These are phyloP conservation scores for Diutina ranongensis DNA, from an alignment of 1,139 yeast genomes.

Conservation along the genomic window DNA sequence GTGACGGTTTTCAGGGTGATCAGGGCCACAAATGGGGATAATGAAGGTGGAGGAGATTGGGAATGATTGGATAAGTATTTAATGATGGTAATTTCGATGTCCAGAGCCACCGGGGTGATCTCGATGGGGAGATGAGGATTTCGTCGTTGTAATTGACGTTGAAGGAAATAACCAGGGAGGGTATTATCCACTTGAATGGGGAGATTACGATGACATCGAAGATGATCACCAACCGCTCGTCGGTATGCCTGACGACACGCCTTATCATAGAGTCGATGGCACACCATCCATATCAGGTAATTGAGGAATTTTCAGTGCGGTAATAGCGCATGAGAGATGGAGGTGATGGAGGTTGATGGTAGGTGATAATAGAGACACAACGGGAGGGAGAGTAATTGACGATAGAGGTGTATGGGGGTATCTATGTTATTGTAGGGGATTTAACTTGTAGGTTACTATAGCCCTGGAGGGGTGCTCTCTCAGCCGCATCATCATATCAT, in stretches of 20 bases:
- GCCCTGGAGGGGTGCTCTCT: too few species aligned
- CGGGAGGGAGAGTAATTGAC: not conserved
- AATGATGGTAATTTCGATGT: not conserved
- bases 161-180: not conserved
- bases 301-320: not conserved
- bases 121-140: not conserved
- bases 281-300: not conserved
- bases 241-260: constrained; percentile 6
- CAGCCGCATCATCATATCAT: too few species aligned
- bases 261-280: constrained; percentile 5
- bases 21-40: not conserved
- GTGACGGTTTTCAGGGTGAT: constrained; percentile 17
- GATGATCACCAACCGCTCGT: not conserved
- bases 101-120: not conserved
- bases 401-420: not conserved
- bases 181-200: constrained; percentile 1
- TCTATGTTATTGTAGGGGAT: too few species aligned
- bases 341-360: not conserved
- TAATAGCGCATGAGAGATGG: not conserved
- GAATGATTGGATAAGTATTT: too few species aligned
- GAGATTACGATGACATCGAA: not conserved
- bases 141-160: not conserved
- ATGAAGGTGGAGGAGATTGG: not conserved
- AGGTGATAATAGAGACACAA: not conserved
- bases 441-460: not conserved